Evolutionary conservation across 306 rosid species (phyloP).

Genomic region (Mimosa pudica): DNA sequence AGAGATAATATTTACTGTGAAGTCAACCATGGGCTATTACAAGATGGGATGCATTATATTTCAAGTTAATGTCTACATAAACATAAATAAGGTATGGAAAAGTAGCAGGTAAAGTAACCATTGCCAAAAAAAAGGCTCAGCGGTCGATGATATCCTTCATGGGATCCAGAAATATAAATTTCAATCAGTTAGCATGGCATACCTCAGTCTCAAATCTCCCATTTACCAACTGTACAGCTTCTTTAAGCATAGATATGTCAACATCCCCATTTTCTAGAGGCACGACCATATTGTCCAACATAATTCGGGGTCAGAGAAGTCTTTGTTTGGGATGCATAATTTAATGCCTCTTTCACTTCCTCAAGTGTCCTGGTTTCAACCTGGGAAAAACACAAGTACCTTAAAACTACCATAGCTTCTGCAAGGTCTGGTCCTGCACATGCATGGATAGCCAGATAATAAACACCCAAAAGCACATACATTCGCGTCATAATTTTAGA

Average conservation of each 20-base stretch:
- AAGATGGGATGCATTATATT: slow-evolving; percentile 3
- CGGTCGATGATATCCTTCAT: slow-evolving; percentile 8
- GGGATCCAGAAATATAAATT: neutral
- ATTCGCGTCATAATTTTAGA: neutral
- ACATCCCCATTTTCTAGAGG: slow-evolving; percentile 77
- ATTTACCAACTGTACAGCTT: slow-evolving; percentile 72
- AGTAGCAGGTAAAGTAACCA: neutral
- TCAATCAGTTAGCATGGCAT: slow-evolving; percentile 8
- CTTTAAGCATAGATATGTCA: slow-evolving; percentile 78
- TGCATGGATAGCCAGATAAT: slow-evolving; percentile 19
- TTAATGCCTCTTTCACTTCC: slow-evolving; percentile 71
- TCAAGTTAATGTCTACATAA: neutral
- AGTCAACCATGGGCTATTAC: slow-evolving; percentile 18
- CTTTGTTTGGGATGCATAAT: slow-evolving; percentile 69
- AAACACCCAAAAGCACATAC: neutral
- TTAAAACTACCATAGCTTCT: slow-evolving; percentile 24
- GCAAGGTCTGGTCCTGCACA: slow-evolving; percentile 21
- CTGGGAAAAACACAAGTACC: slow-evolving; percentile 44
- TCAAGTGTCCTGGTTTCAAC: slow-evolving; percentile 93
- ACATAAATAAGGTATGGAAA: neutral
- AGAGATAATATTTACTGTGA: neutral
- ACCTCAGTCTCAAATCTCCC: slow-evolving; percentile 92
- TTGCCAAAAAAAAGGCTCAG: neutral
- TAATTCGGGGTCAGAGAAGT: slow-evolving; percentile 78
- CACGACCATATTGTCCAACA: slow-evolving; percentile 97